Conservation (phyloP, 805 yeast species). For the Monosporozyma servazzii region DNA sequence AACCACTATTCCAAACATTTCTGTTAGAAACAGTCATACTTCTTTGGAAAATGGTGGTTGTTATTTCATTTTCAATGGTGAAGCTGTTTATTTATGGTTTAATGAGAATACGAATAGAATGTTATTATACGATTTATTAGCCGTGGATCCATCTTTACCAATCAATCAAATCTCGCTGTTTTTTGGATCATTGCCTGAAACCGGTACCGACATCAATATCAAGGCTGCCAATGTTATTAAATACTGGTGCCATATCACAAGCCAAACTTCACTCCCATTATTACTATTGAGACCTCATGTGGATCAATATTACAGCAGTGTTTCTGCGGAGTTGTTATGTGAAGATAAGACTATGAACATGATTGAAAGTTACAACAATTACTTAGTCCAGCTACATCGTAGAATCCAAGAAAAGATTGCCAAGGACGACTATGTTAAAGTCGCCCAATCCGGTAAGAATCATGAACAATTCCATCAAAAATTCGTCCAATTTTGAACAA, state of each 20-base stretch:
- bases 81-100: constrained; percentile 49
- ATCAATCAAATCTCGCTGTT: constrained; percentile 19
- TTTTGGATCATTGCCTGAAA: constrained; percentile 51
- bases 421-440: constrained; percentile 32
- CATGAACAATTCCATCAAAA: constrained; percentile 28
- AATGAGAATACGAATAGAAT: constrained; percentile 59
- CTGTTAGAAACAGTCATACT: constrained; percentile 31
- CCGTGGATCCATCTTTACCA: constrained; percentile 33
- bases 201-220: constrained; percentile 57
- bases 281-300: constrained; percentile 26
- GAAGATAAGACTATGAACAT: constrained; percentile 61
- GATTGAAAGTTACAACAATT: constrained; percentile 55
- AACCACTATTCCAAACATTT: constrained; percentile 40
- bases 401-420: constrained; percentile 45
- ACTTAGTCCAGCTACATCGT: constrained; percentile 58
- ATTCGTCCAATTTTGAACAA: constrained; percentile 25
- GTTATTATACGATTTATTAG: constrained; percentile 68
- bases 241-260: constrained; percentile 32
- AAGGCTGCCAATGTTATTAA: constrained; percentile 58
- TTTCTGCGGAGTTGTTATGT: constrained; percentile 47
- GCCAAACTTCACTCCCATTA: constrained; percentile 19
- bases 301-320: constrained; percentile 23
- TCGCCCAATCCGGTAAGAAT: constrained; percentile 11
- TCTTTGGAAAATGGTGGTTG: constrained; percentile 58
- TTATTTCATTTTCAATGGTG: constrained; percentile 67